phyloP scores from a whole-genome alignment of 2,329 filamentous ascomycete genomes.

The Hypoxylon sp. region DNA sequence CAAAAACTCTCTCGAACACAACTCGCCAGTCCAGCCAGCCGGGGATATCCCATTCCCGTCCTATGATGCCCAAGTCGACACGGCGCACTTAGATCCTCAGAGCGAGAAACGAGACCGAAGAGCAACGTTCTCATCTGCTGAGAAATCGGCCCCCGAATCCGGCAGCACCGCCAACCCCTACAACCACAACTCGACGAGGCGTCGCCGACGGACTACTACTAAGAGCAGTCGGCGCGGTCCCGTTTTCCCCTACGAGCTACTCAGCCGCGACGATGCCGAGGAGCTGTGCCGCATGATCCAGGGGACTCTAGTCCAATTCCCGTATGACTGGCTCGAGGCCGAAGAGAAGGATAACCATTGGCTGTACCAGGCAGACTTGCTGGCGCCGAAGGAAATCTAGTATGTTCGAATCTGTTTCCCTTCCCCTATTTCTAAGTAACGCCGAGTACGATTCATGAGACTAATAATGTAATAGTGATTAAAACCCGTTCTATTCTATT shows the following conservation, averaged over 20 bases:
- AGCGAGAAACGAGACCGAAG: slow-evolving; percentile 64
- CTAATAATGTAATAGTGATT: slow-evolving; percentile 49
- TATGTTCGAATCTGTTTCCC: slow-evolving; percentile 63
- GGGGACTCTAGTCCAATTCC: slow-evolving; percentile 90
- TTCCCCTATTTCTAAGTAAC: neutral
- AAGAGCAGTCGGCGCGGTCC: slow-evolving; percentile 76
- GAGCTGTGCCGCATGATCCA: slow-evolving; percentile 85
- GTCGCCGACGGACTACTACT: slow-evolving; percentile 78
- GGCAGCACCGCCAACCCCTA: slow-evolving; percentile 54
- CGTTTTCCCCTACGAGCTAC: slow-evolving; percentile 78
- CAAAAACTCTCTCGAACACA: slow-evolving; percentile 53
- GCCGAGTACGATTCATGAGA: neutral
- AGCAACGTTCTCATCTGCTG: slow-evolving; percentile 69
- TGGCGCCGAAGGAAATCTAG: slow-evolving; percentile 98
- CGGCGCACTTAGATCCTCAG: slow-evolving; percentile 46
- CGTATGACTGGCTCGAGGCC: slow-evolving; percentile 93
- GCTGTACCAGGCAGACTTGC: slow-evolving; percentile 95
- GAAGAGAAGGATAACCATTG: slow-evolving; percentile 96
- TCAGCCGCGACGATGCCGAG: slow-evolving; percentile 82
- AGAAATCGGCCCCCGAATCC: slow-evolving; percentile 60
- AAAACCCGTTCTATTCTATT: slow-evolving; percentile 24
- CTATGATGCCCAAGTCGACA: slow-evolving; percentile 58
- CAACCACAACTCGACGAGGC: slow-evolving; percentile 66
- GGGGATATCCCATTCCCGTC: slow-evolving; percentile 64
- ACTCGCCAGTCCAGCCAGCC: slow-evolving; percentile 60